These are phyloP conservation scores for Colletotrichum magnum DNA, from an alignment of 2,329 filamentous ascomycete species.

Conservation along the genomic window DNA sequence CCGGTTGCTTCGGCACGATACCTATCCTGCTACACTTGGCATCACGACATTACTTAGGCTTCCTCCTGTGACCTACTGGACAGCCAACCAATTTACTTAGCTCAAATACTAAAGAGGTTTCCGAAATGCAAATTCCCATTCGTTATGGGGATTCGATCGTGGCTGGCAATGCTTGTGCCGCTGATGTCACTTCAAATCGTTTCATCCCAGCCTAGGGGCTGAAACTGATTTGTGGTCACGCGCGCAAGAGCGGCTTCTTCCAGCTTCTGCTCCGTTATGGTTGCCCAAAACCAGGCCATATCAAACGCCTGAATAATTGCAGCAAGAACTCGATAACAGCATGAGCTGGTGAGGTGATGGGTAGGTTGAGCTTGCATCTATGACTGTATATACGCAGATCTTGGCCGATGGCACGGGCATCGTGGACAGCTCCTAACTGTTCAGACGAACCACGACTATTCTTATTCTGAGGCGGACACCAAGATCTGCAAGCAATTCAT, in stretches of 20 bases:
- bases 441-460: slow-evolving; percentile 18
- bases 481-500: neutral
- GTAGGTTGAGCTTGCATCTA: neutral
- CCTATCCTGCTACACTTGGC: slow-evolving; percentile 33
- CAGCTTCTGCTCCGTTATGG: slow-evolving; percentile 1
- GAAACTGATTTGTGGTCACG: slow-evolving; percentile 25
- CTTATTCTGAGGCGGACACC: neutral
- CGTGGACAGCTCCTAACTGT: neutral
- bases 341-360: neutral
- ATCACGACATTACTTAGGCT: slow-evolving; percentile 32
- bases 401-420: slow-evolving; percentile 1
- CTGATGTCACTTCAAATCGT: slow-evolving; percentile 19
- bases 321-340: neutral
- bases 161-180: slow-evolving; percentile 1
- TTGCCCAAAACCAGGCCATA: slow-evolving; percentile 2
- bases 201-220: slow-evolving; percentile 30
- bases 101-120: slow-evolving; percentile 29
- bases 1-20: slow-evolving; percentile 12
- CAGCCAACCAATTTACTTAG: slow-evolving; percentile 38
- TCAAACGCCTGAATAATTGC: neutral
- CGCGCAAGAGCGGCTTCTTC: slow-evolving; percentile 18
- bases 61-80: slow-evolving; percentile 23
- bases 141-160: neutral
- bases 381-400: slow-evolving; percentile 10
- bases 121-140: neutral